Conservation (phyloP, 306 rosid genomes). For the Quercus bicolor region DNA sequence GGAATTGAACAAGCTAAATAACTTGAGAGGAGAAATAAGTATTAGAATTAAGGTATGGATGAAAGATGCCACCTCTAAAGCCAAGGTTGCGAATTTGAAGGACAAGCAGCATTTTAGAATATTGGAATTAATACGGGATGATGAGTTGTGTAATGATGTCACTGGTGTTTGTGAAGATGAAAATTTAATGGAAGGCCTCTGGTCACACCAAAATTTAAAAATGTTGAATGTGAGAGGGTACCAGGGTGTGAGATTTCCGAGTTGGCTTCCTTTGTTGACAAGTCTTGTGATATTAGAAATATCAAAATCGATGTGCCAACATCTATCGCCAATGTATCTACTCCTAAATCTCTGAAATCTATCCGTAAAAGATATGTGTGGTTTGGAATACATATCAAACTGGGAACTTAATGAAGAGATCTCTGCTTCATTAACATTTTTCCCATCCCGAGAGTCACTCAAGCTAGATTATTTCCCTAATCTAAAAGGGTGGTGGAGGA, state of each 20-base stretch:
- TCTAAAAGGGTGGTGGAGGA: too few relatives aligned
- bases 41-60: neutral
- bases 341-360: neutral
- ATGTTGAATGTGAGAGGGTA: neutral
- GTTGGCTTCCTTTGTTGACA: neutral
- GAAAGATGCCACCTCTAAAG: neutral
- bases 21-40: neutral
- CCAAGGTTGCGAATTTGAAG: neutral
- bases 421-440: too few relatives aligned
- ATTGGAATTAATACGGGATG: neutral
- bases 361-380: rapidly evolving
- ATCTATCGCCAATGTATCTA: neutral
- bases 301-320: neutral
- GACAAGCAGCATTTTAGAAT: neutral
- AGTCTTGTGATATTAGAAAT: neutral
- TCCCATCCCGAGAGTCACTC: too few relatives aligned
- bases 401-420: too few relatives aligned
- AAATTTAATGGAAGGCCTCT: neutral
- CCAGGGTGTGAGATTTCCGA: neutral
- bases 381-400: too few relatives aligned
- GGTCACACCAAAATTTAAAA: neutral
- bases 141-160: neutral
- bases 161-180: too few relatives aligned
- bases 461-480: too few relatives aligned
- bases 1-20: neutral